A percentile compares a stretch with the other conserved stretches of the same genome.
These are phyloP conservation scores for Stentor roeselii DNA, from an alignment of 73 alveolate species.

Conservation along the genomic window DNA sequence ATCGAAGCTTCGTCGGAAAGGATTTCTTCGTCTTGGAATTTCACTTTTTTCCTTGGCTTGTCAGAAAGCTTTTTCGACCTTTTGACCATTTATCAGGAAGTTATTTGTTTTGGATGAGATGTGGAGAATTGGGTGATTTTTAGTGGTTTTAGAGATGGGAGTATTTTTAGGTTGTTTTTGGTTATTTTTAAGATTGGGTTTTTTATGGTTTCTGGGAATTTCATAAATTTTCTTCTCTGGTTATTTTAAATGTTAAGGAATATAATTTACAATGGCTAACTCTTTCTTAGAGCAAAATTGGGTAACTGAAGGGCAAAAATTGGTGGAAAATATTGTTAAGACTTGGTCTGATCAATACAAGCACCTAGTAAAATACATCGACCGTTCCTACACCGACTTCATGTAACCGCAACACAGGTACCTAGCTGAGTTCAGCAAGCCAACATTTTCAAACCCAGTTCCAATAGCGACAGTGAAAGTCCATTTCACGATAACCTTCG, in stretches of 20 bases:
- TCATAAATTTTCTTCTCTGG: no score
- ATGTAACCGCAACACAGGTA: conserved; percentile 28
- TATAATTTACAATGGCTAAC: not conserved
- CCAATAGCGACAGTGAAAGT: conserved; percentile 80
- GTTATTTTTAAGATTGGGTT: no score
- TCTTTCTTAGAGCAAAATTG: not conserved
- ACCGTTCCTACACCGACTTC: not conserved
- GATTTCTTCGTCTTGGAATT: conserved; percentile 15
- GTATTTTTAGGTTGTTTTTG: no score
- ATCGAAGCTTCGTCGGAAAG: conserved; percentile 1
- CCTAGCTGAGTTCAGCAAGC: conserved; percentile 62
- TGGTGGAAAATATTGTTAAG: not conserved
- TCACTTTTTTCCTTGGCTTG: not conserved
- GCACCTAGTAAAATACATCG: not conserved
- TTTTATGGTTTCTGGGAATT: no score
- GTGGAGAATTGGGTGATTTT: no score
- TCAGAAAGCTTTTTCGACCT: not conserved
- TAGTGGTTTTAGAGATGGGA: no score
- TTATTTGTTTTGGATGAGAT: no score
- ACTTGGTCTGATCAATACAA: not conserved
- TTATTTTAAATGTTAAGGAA: no score
- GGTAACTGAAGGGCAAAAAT: conserved; percentile 18
- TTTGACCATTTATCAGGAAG: no score
- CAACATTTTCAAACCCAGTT: conserved; percentile 63
- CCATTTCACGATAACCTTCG: conserved; percentile 58